These are phyloP conservation scores for Blastobotrys mokoenaii DNA, from an alignment of 805 yeast species.

Conservation along the genomic window DNA sequence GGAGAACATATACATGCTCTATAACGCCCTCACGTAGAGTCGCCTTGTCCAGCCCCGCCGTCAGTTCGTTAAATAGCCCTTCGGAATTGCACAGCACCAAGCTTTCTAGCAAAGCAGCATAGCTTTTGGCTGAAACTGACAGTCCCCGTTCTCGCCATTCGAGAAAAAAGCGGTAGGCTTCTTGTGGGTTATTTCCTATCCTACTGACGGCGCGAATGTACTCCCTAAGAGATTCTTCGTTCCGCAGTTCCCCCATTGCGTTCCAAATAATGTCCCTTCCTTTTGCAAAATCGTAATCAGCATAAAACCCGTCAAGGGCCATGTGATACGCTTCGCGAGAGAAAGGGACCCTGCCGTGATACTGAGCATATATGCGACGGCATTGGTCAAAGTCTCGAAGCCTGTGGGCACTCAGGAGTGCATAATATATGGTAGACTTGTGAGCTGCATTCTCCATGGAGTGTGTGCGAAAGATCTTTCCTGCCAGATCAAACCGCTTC, in stretches of 20 bases:
- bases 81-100: constrained; percentile 2
- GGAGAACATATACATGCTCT: constrained; percentile 5
- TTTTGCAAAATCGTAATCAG: constrained; percentile 12
- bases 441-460: constrained; percentile 8
- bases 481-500: constrained; percentile 6
- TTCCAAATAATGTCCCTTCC: constrained; percentile 14
- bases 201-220: constrained; percentile 9
- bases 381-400: constrained; percentile 8
- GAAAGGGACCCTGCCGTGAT: constrained; percentile 8
- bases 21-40: background rate
- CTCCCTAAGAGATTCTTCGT: constrained; percentile 6
- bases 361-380: constrained; percentile 11
- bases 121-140: constrained; percentile 3
- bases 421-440: constrained; percentile 6
- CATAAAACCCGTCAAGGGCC: constrained; percentile 10
- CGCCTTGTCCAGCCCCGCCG: no score
- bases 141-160: constrained; percentile 8
- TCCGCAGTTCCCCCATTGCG: background rate
- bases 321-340: constrained; percentile 6
- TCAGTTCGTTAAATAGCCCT: no score
- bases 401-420: constrained; percentile 12
- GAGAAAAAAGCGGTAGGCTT: constrained; percentile 8
- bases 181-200: constrained; percentile 9
- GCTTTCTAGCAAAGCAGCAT: constrained; percentile 9
- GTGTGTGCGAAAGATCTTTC: constrained; percentile 6